Evolutionary conservation across 495 filamentous ascomycete species (phyloP), one percentile per base, ranked within the genome.

Genomic region (Hypoxylon fuscum): DNA sequence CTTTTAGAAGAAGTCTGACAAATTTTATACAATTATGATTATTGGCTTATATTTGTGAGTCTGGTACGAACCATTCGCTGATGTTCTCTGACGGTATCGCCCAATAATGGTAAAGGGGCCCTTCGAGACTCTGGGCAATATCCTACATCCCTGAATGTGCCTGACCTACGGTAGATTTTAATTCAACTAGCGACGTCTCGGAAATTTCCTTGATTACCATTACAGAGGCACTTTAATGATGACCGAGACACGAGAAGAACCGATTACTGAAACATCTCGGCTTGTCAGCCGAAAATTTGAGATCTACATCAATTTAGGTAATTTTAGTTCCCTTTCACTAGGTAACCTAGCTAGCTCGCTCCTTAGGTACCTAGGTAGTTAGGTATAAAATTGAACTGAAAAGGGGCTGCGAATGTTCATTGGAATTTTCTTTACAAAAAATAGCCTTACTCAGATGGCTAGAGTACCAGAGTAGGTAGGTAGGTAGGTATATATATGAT

Each of bases 211-310:
- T 31, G 21, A 25, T 25, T 14, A 20, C 49, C 15, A 55, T 46
- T 5, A 21, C 5, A 51, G 20, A 47, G 35, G n/a, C 32, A 17
- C n/a, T n/a, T n/a, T n/a, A n/a, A 18, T 25, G 32, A 31, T n/a
- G 29, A 34, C 29, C 2, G 40, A 44, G 55, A 59, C 40, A 40
- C 10, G 20, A 58, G 18, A 52, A 21, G 25, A 38, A 15, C n/a
- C n/a, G 3, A 41, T 8, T 10, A n/a, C 10, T 60, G 20, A 65
- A 41, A 37, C 52, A 57, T 47, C 35, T 63, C 53, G 59, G 59
- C 52, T 57, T 29, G 17, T 47, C 29, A 47, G 27, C 46, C 59
- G 53, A 63, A 17, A 41, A 25, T 10, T 20, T 15, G 40, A 12
- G 17, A 27, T 27, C 43, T 3, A 34, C 34, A 45, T 25, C 11